A percentile compares a stretch with the other conserved stretches of the same genome.
Conservation (phyloP, 2,329 filamentous ascomycete species). For the Cladosporium velox region DNA sequence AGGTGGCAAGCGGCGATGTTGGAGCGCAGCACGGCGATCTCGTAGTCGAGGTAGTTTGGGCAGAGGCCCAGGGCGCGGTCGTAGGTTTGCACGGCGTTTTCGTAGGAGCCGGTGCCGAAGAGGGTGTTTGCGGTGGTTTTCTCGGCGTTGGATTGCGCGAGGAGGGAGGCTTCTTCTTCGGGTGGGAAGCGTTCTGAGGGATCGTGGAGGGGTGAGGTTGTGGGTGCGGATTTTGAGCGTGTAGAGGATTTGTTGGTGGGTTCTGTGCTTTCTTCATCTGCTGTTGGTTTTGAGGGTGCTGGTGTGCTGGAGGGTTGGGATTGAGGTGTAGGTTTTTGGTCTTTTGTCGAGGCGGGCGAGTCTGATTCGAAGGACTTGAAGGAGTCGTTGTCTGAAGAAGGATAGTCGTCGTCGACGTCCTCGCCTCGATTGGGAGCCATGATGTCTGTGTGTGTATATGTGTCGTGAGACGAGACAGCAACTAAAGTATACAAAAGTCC, state of each 20-base stretch:
- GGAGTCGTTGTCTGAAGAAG: slow-evolving; percentile 27
- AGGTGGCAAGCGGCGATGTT: slow-evolving; percentile 90
- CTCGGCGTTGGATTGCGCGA: slow-evolving; percentile 69
- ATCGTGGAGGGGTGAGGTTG: neutral
- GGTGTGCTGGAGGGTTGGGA: neutral
- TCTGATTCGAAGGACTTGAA: slow-evolving; percentile 37
- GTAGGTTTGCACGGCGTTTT: slow-evolving; percentile 79
- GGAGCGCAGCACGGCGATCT: slow-evolving; percentile 80
- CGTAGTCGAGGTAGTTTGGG: slow-evolving; percentile 83
- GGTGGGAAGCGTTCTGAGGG: slow-evolving; percentile 40
- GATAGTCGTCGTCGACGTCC: slow-evolving; percentile 4
- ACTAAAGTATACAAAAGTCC: neutral
- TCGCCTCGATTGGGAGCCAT: slow-evolving; percentile 15
- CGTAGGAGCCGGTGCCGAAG: slow-evolving; percentile 72
- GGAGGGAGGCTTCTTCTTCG: slow-evolving; percentile 56
- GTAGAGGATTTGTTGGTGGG: neutral
- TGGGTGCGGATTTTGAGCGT: neutral
- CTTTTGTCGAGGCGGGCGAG: slow-evolving; percentile 19
- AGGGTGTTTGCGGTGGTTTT: slow-evolving; percentile 77
- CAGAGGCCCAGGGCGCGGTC: slow-evolving; percentile 76
- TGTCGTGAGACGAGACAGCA: neutral
- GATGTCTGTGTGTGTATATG: neutral
- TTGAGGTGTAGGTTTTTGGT: neutral
- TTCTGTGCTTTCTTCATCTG: neutral
- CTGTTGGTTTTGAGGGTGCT: neutral